Evolutionary conservation across 1,284 basidiomycete genomes (phyloP).

Genomic region (Leccinum solheimii): DNA sequence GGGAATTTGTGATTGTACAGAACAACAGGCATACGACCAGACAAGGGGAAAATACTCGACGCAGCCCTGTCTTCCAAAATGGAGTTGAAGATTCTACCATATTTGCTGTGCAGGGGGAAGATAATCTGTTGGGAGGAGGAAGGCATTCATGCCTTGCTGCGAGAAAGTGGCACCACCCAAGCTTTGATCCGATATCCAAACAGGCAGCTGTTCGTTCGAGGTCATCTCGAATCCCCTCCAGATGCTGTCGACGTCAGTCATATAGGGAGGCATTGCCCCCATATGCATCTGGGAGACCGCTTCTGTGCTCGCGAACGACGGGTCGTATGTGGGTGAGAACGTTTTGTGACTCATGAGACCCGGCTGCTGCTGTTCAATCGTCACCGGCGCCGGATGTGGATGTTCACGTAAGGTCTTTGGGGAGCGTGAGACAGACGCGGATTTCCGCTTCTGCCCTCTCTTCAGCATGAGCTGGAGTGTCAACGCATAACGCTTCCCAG

Average conservation of each 20-base stretch:
- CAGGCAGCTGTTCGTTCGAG: constrained; percentile 73
- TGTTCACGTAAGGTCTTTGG: constrained; percentile 55
- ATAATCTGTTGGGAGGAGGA: constrained; percentile 70
- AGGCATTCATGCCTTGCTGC: constrained; percentile 81
- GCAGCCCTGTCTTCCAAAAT: constrained; percentile 4
- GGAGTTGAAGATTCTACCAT: constrained; percentile 45
- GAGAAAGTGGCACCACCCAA: constrained; percentile 71
- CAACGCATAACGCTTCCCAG: constrained; percentile 85
- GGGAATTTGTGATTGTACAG: constrained; percentile 26
- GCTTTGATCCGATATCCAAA: constrained; percentile 81
- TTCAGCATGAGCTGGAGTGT: constrained; percentile 87
- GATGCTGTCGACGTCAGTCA: constrained; percentile 66
- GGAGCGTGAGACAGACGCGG: constrained; percentile 55
- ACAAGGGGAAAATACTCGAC: constrained; percentile 21
- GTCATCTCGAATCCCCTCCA: constrained; percentile 73
- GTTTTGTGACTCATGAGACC: constrained; percentile 29
- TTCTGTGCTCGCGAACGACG: constrained; percentile 49
- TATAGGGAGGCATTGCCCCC: constrained; percentile 36
- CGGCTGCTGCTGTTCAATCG: constrained; percentile 31
- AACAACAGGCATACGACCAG: constrained; percentile 22
- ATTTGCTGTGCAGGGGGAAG: constrained; percentile 69
- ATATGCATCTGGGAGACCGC: constrained; percentile 38
- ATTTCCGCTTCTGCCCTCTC: constrained; percentile 68
- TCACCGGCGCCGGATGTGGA: constrained; percentile 43
- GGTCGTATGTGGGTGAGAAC: constrained; percentile 38